Conservation (phyloP, 805 yeast genomes). For the Dipodascopsis uninucleata region DNA sequence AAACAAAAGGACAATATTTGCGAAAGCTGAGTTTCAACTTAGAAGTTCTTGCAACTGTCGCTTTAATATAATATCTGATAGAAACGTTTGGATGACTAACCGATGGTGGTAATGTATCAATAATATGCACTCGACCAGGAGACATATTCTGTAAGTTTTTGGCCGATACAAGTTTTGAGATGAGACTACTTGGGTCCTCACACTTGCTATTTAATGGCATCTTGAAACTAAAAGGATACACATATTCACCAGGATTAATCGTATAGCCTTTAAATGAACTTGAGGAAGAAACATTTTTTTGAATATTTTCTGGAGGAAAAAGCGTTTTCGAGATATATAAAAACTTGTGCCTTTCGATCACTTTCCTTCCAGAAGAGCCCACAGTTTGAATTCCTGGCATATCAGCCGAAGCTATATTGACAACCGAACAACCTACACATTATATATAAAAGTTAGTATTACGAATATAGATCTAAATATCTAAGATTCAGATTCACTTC, state of each 20-base stretch:
- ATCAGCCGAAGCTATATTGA: background rate
- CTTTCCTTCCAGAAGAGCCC: no score
- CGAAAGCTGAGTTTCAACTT: constrained; percentile 48
- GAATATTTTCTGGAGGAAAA: constrained; percentile 38
- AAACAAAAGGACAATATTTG: constrained; percentile 48
- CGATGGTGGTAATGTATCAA: constrained; percentile 35
- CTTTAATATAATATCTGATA: constrained; percentile 53
- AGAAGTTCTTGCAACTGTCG: constrained; percentile 53
- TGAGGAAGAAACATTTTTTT: constrained; percentile 16
- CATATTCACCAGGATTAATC: constrained; percentile 36
- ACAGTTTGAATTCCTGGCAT: background rate
- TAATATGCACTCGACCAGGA: constrained; percentile 23
- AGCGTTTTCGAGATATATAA: constrained; percentile 34
- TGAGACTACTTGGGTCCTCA: constrained; percentile 7
- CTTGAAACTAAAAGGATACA: constrained; percentile 36
- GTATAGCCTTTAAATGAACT: constrained; percentile 32
- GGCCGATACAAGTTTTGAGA: constrained; percentile 7
- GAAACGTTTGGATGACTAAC: constrained; percentile 30
- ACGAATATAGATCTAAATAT: no score
- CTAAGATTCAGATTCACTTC: no score
- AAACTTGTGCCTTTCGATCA: constrained; percentile 18
- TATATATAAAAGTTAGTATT: no score
- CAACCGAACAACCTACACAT: no score
- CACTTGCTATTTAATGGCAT: constrained; percentile 35
- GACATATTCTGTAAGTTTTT: constrained; percentile 23